Base-by-base conservation (phyloP, 163 green algal genomes). In the Scenedesmus sp. region DNA sequence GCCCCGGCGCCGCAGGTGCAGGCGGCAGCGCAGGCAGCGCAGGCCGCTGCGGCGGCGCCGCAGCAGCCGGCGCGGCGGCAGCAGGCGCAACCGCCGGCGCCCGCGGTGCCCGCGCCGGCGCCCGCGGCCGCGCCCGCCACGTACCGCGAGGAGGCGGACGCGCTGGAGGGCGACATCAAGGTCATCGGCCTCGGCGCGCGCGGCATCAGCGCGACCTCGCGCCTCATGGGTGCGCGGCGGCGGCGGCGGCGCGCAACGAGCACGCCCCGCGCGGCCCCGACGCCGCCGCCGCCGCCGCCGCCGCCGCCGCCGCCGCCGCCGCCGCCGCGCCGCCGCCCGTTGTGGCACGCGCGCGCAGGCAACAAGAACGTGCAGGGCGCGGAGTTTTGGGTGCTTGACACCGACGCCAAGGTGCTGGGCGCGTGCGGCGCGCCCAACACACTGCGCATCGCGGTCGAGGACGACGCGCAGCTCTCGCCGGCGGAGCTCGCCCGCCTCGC, bases 371-470 rank as follows among this genome's bases (percentile, higher is more conserved):
- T 76, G 39, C 42, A 42, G 1, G 63, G 47, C 22, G 81, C 75
- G 20, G 65, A 88, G 17, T 54, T 91, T 17, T 91, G 85, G 86
- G 85, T 83, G 34, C 13, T 90, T 24, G 87, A 91, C 66, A 73
- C 60, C 14, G 85, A 90, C 69, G 65, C 54, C 9, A 85, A 85
- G 48, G 70, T 80, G 22, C 31, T 80, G 28, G 67, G 71, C 56
- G 63, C 28, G 28, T 44, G 77, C 48, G 54, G 58, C 34, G 33
- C 48, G 22, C 62, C 72, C 36, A 77, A 82, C 48, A 62, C 39
- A 6, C 60, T 86, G 17, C 58, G 79, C 33, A 42, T 84, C 13
- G n/a, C 81, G 29, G 45, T 64, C 4, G 71, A 78, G 7, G 66
- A 71, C 28, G 80, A 65, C 26, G 58, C 64, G 4, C 53, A 60